phyloP scores from a whole-genome alignment of 495 filamentous ascomycete genomes.

The Friedmanniomyces simplex region DNA sequence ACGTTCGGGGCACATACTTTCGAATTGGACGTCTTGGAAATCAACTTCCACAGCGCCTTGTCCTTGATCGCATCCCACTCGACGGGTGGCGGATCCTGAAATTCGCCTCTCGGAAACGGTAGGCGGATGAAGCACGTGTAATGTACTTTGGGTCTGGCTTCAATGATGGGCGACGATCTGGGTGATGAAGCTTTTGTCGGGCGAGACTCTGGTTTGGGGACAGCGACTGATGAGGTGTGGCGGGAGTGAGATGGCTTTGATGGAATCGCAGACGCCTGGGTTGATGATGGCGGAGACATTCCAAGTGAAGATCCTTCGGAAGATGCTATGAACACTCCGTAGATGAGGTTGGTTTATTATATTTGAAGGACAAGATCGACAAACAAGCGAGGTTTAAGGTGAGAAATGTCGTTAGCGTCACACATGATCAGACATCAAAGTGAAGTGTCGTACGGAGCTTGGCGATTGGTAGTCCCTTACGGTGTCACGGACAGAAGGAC shows the following conservation, averaged over 20 bases:
- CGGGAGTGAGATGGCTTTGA: conserved; percentile 9
- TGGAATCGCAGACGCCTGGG: background rate
- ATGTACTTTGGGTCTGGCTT: conserved; percentile 29
- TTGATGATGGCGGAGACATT: conserved; percentile 6
- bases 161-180: background rate
- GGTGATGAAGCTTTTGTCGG: background rate
- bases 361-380: background rate
- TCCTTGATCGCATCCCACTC: conserved; percentile 76
- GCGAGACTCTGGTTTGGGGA: background rate
- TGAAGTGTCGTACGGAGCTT: background rate
- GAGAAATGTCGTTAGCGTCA: background rate
- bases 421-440: background rate
- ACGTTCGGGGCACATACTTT: no score
- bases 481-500: background rate
- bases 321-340: no score
- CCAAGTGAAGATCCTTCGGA: background rate
- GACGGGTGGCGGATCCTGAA: conserved; percentile 78
- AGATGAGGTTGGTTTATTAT: background rate
- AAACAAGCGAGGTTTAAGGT: background rate
- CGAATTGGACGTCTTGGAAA: conserved; percentile 62
- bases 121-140: conserved; percentile 77
- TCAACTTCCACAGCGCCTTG: conserved; percentile 75
- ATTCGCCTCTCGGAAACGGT: conserved; percentile 76
- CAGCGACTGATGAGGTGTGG: background rate
- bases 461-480: background rate